Evolutionary conservation across 2,329 filamentous ascomycete species (phyloP), one percentile per base, ranked within the genome.

Genomic region (Boeremia lycopersici): DNA sequence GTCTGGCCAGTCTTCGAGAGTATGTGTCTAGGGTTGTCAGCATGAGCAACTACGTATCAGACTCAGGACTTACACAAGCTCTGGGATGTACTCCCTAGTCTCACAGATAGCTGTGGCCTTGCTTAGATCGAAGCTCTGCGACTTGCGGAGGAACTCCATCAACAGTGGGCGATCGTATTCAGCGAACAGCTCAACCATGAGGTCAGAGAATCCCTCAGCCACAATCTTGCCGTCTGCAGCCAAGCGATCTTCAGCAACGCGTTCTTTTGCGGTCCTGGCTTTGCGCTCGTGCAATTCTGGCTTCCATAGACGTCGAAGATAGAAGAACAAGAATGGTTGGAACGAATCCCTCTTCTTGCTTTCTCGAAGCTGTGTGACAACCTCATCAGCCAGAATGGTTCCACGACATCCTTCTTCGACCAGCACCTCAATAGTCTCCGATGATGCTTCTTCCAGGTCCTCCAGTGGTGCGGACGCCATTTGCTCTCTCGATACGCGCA

Each of bases 1-100:
- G 91, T 95, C 74, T 97, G 88, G 0, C 95, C 95, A 0, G 92
- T 98, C 73, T 97, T 97, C 56, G 92, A 96, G 67, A 98, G 89
- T 1, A 99, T 84, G 69, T 95, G 95, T 12, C 74, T 76, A 35
- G 6, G 31, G 15, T 26, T 11, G 58, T 74, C 47, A 74, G 64
- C 25, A 29, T 12, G 19, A 8, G 2, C 1, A 13, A 9, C 13
- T 17, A 12, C 11, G n/a, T n/a, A 44, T 15, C 17, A 5, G 9
- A 15, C 17, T 8, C 17, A 33, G 17, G n/a, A 69, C 74, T 64
- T 70, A 77, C 60, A 99, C 93, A n/a, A 98, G 84, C 72, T 99
- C 95, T 33, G 91, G 89, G 42, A 96, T 89, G 74, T 90, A 98
- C 62, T 89, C 86, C 62, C 85, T 84, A 12, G 82, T 78, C 74